Percentiles rank a stretch among this genome's conserved stretches.
Conservation (phyloP, 768 basidiomycete genomes). For the Trichaptum fuscoviolaceum region DNA sequence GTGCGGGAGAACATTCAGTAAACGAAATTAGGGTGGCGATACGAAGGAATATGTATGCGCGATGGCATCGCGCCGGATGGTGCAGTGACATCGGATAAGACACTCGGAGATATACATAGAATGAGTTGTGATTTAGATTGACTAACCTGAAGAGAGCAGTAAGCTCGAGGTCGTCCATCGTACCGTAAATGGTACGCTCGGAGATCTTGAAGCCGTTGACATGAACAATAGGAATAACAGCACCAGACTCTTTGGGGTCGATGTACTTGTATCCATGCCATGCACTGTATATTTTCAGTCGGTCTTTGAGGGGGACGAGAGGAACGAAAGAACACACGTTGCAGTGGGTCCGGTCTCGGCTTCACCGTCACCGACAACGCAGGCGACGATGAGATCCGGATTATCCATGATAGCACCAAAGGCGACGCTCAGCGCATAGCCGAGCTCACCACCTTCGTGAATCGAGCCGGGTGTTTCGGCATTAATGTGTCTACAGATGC, state of each 20-base stretch:
- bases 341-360: conserved; percentile 79
- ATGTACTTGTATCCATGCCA: conserved; percentile 91
- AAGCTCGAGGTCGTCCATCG: conserved; percentile 87
- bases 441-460: conserved; percentile 89
- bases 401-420: conserved; percentile 92
- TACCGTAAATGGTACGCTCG: conserved; percentile 83
- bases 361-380: conserved; percentile 87
- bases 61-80: not conserved
- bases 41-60: not conserved
- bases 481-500: conserved; percentile 53
- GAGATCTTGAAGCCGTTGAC: conserved; percentile 90
- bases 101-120: not conserved
- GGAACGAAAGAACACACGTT: conserved; percentile 23
- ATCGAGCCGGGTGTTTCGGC: conserved; percentile 86
- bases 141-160: conserved; percentile 64
- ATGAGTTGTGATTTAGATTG: not conserved
- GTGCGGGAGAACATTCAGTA: not conserved
- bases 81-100: not conserved
- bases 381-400: conserved; percentile 75
- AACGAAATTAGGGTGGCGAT: conserved; percentile 6
- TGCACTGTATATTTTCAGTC: conserved; percentile 31
- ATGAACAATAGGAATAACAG: conserved; percentile 87
- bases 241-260: conserved; percentile 85
- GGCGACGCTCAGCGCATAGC: conserved; percentile 80
- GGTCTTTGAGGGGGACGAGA: not conserved